Conservation (phyloP, 176 grass and related monocot species). For the Microstegium vimineum region DNA sequence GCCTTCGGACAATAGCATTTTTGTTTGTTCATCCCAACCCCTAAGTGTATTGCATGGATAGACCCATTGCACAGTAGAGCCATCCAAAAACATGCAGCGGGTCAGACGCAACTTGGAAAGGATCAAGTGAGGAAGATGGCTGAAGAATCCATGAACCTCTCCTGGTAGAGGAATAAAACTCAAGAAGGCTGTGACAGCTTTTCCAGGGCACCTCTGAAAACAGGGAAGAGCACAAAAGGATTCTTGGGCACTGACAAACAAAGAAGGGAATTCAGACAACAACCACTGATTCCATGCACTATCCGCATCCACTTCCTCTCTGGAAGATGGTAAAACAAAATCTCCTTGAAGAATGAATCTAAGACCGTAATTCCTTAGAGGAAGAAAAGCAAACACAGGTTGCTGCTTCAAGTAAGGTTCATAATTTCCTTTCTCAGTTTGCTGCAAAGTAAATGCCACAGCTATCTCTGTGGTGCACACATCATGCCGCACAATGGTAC, state of each 20-base stretch:
- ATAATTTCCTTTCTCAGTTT: conserved; percentile 59
- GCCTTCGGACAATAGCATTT: conserved; percentile 58
- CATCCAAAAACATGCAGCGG: conserved; percentile 90
- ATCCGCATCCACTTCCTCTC: conserved; percentile 97
- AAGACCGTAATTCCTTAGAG: conserved; percentile 88
- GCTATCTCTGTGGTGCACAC: conserved; percentile 81
- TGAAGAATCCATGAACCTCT: conserved; percentile 97
- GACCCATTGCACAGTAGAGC: conserved; percentile 52
- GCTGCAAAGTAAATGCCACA: conserved; percentile 88
- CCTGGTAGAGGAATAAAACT: conserved; percentile 93
- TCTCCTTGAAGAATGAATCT: conserved; percentile 98
- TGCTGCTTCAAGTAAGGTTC: conserved; percentile 73
- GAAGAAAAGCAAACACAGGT: conserved; percentile 95
- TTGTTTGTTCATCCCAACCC: conserved; percentile 77
- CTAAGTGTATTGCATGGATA: conserved; percentile 71
- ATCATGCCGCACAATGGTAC: conserved; percentile 56
- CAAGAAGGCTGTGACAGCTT: conserved; percentile 79
- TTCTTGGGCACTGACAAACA: conserved; percentile 68
- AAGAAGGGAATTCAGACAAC: conserved; percentile 76
- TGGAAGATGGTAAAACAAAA: conserved; percentile 93
- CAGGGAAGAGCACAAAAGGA: conserved; percentile 84
- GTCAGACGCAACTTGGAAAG: conserved; percentile 73
- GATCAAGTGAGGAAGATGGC: conserved; percentile 76
- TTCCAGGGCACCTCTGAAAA: conserved; percentile 65
- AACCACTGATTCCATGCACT: conserved; percentile 99